Evolutionary conservation across 352 stramenopile species (phyloP).

Genomic region (Thraustotheca clavata): DNA sequence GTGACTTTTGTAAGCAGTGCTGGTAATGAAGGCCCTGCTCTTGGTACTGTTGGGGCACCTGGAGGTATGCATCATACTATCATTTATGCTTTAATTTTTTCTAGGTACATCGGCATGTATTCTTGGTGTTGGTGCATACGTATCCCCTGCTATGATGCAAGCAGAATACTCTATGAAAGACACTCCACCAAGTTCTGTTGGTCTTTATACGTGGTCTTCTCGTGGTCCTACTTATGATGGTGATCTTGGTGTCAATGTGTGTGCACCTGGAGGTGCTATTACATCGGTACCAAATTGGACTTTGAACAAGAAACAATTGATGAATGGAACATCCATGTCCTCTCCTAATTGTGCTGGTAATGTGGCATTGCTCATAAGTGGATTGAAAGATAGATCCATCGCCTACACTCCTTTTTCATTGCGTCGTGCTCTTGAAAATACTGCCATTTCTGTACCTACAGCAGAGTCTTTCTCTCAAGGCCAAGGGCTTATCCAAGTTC

Average conservation of each 20-base stretch:
- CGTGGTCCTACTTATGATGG: constrained; percentile 90
- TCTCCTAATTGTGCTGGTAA: constrained; percentile 92
- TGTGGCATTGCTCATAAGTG: constrained; percentile 89
- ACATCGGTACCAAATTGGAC: constrained; percentile 92
- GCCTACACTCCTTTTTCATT: constrained; percentile 84
- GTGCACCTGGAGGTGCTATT: constrained; percentile 91
- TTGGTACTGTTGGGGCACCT: constrained; percentile 90
- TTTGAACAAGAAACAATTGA: constrained; percentile 93
- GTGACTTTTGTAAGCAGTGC: constrained; percentile 91
- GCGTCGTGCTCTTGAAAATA: constrained; percentile 81
- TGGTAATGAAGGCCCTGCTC: constrained; percentile 94
- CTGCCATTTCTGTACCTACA: constrained; percentile 49
- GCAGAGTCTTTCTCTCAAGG: constrained; percentile 70
- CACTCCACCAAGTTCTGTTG: constrained; percentile 13
- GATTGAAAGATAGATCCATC: constrained; percentile 71
- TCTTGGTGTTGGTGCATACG: constrained; percentile 91
- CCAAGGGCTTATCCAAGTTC: constrained; percentile 70
- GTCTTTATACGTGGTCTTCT: constrained; percentile 89
- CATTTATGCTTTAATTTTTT: background rate
- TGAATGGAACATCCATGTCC: constrained; percentile 97
- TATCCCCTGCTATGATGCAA: constrained; percentile 93
- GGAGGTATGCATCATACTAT: constrained; percentile 31
- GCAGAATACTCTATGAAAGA: constrained; percentile 84
- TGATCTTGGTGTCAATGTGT: constrained; percentile 86
- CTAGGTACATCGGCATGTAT: constrained; percentile 68